Conservation (phyloP, 2,329 filamentous ascomycete genomes). For the Xylaria sp. region DNA sequence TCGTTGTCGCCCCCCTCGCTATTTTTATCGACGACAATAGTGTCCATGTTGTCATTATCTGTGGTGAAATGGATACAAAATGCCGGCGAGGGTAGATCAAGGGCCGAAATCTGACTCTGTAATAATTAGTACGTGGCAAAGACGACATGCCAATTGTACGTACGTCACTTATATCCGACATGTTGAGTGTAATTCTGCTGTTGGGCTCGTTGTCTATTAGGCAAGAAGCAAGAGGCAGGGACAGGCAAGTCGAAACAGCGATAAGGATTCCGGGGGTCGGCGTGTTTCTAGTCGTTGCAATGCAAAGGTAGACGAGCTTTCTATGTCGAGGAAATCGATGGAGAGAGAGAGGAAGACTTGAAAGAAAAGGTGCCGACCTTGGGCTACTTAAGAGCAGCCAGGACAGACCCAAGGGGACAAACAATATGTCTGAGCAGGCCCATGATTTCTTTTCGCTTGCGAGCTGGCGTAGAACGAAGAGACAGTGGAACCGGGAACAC, state of each 20-base stretch:
- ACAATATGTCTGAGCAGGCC: no score
- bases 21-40: conserved; percentile 14
- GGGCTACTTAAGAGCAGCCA: neutral
- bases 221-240: neutral
- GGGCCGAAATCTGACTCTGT: neutral
- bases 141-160: neutral
- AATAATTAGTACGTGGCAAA: conserved; percentile 2
- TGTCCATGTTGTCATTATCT: neutral
- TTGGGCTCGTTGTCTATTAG: neutral
- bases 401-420: no score
- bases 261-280: neutral
- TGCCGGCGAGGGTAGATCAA: neutral
- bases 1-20: neutral
- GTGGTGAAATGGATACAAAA: neutral
- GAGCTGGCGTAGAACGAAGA: neutral
- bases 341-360: neutral
- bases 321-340: neutral
- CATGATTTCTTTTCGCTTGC: no score
- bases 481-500: no score
- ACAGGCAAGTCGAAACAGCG: neutral
- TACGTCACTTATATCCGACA: conserved; percentile 2
- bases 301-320: neutral
- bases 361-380: neutral
- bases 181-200: neutral
- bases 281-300: neutral